Evolutionary conservation across 345 rosid species (phyloP).

Genomic region (Linum trigynum): DNA sequence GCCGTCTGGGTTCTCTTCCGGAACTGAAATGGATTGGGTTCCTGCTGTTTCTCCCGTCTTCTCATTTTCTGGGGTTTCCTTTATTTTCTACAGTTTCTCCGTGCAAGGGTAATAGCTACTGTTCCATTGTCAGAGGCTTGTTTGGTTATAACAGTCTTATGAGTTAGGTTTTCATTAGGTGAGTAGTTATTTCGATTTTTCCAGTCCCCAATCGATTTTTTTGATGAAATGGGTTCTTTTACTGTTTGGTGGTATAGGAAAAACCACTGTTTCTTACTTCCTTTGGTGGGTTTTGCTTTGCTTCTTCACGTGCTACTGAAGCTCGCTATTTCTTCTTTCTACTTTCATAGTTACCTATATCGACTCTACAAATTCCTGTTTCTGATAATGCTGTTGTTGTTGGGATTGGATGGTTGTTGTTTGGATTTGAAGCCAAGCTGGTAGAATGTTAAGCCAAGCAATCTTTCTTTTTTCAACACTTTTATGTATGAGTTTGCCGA

Average conservation of each 20-base stretch:
- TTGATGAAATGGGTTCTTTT: background rate
- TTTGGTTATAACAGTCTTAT: constrained; percentile 7
- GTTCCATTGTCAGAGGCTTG: constrained; percentile 26
- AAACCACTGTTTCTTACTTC: background rate
- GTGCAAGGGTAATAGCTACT: constrained; percentile 10
- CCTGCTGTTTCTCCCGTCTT: background rate
- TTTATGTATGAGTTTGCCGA: constrained; percentile 15
- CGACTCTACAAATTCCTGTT: background rate
- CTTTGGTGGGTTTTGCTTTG: constrained; percentile 6
- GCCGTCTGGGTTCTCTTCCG: no score
- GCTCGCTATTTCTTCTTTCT: constrained; percentile 5
- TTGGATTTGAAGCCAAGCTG: constrained; percentile 50
- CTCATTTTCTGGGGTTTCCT: constrained; percentile 6
- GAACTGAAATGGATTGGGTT: background rate
- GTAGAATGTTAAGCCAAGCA: constrained; percentile 30
- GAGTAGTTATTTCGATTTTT: constrained; percentile 10
- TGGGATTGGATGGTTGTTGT: constrained; percentile 28
- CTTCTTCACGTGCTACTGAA: constrained; percentile 13
- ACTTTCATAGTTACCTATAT: background rate
- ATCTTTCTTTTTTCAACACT: constrained; percentile 10
- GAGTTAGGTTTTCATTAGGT: constrained; percentile 1
- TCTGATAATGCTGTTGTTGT: constrained; percentile 17
- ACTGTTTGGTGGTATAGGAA: constrained; percentile 1
- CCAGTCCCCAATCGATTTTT: no score
- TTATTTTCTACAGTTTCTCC: background rate